Evolutionary conservation across 1,284 basidiomycete species (phyloP).

Genomic region (Cryptococcus sp.): DNA sequence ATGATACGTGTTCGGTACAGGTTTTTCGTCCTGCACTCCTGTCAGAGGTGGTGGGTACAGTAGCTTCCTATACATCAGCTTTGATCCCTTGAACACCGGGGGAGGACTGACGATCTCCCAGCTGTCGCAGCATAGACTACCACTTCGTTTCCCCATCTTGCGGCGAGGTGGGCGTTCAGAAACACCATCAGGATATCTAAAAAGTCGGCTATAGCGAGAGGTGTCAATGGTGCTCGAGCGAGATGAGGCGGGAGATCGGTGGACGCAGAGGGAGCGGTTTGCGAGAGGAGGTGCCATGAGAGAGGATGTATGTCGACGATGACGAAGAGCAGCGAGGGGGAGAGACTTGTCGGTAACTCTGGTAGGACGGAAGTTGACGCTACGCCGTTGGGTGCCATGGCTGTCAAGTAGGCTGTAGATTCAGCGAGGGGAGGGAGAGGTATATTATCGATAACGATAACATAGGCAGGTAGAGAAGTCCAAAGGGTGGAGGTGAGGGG

Average conservation of each 20-base stretch:
- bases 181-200: slow-evolving; percentile 79
- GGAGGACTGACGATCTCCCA: slow-evolving; percentile 54
- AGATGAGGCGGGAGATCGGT: slow-evolving; percentile 5
- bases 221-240: slow-evolving; percentile 36
- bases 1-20: slow-evolving; percentile 66
- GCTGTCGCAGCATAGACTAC: slow-evolving; percentile 84
- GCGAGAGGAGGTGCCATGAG: slow-evolving; percentile 65
- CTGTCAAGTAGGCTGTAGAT: too few relatives aligned
- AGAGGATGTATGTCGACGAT: slow-evolving; percentile 75
- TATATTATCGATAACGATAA: too few relatives aligned
- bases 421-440: too few relatives aligned
- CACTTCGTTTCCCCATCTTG: slow-evolving; percentile 83
- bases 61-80: slow-evolving; percentile 25
- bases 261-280: slow-evolving; percentile 7
- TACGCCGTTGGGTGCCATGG: too few relatives aligned
- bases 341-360: slow-evolving; percentile 15
- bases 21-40: slow-evolving; percentile 29
- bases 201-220: slow-evolving; percentile 61
- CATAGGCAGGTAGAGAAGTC: too few relatives aligned
- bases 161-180: slow-evolving; percentile 85
- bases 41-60: slow-evolving; percentile 29
- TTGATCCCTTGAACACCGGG: slow-evolving; percentile 14
- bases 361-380: background rate
- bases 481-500: too few relatives aligned
- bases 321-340: slow-evolving; percentile 66